Base-by-base conservation (phyloP, 441 rosid genomes). In the Jatropha podagrica region DNA sequence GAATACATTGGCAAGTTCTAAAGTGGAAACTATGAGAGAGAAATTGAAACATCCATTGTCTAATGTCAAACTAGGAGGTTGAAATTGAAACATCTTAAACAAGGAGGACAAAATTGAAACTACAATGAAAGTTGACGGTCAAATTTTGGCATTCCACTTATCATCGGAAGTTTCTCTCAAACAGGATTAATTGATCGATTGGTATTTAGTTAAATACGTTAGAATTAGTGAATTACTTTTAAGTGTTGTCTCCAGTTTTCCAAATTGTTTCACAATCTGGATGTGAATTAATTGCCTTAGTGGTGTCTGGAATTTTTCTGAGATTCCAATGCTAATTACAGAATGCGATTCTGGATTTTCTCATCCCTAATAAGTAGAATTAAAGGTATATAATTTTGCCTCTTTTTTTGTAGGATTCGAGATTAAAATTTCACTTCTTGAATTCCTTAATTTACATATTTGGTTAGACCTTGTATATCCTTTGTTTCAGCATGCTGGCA, bases 11-110 rank as follows among this genome's bases (percentile, higher is more conserved):
- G 23, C 27, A 51, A 26, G 13, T 55, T 27, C 40, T 11, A 54
- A 54, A 20, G 2, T 41, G 52, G 58, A 26, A 60, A 72, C 18
- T 2, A 4, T 44, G 27, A 44, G 32, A 15, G 52, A 38, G 23
- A 26, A 17, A 59, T 23, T 15, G 7, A 14, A 69, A 71, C n/a
- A 4, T 14, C 63, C 41, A 55, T 72, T 56, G 15, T 2, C 12
- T 20, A 26, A 14, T 58, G 51, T 69, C n/a, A 60, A 23, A 23
- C 18, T 14, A 46, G 23, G 55, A 67, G 70, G 48, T 62, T 49
- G 37, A 18, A 65, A 23, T 52, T 23, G 62, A 66, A 40, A 20
- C 32, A 55, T 65, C 52, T 48, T 44, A 67, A 67, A 67, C 64
- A 15, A 54, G 62, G 6, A 42, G n/a, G 11, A 61, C 32, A 66